Evolutionary conservation across 805 yeast genomes (phyloP), one percentile per base, ranked within the genome.

Genomic region (Saccharomycopsis javanensis): DNA sequence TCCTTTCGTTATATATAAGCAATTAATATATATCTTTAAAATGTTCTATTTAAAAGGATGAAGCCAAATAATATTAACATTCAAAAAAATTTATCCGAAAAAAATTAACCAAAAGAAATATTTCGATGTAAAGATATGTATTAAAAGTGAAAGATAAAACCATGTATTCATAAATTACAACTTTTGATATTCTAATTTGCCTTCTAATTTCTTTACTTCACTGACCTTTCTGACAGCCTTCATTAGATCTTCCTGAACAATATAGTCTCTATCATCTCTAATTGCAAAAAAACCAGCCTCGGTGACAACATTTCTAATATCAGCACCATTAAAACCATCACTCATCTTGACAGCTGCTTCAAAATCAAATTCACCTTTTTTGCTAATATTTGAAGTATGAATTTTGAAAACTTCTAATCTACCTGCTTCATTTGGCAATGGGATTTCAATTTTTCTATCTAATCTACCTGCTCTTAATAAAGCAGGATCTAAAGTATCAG

Each of bases 291-390:
- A 94, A 1, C 99, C 99, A 28, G 97, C 97, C 75, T 92, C 99
- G n/a, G 99, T 92, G 34, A 91, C 80, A 59, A 94, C 96, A 69
- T 92, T 92, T 71, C 99, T 83, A 65, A 92, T 85, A 78, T 92
- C 99, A 5, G 98, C 98, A 75, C 99, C 99, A 72, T 92, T 92
- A 74, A 94, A 94, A 1, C 98, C 98, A 73, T 92, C 99, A 71
- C 96, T 86, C 98, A 94, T 94, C 75, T 94, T 94, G 42, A 92
- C 98, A 35, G 89, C 86, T 15, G 97, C 96, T 74, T 94, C 98
- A 66, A 88, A 90, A 75, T 94, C 99, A 71, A 94, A 87, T 64
- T 94, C 98, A 62, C 99, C 99, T 62, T 83, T 86, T 69, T 92
- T 92, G 59, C 86, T 79, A 48, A 92, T 94, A 58, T 84, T 81